Evolutionary conservation across 768 basidiomycete species (phyloP).

Genomic region (Russula abietina): DNA sequence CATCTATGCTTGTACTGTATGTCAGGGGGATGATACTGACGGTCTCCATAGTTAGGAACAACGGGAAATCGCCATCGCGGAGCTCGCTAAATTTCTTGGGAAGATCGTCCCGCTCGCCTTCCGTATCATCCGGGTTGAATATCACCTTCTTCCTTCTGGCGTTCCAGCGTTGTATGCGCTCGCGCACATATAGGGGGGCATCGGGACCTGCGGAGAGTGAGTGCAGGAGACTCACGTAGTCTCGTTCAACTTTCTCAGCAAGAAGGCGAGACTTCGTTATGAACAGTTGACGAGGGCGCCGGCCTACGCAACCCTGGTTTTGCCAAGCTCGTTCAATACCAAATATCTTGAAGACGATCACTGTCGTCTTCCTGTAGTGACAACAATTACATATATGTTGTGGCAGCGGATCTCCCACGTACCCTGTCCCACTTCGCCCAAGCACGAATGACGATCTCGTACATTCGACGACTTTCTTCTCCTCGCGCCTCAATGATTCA

Average conservation of each 20-base stretch:
- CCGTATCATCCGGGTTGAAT: constrained; percentile 41
- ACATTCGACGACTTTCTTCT: constrained; percentile 19
- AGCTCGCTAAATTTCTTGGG: no score
- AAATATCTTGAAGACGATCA: constrained; percentile 73
- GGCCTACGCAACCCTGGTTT: constrained; percentile 31
- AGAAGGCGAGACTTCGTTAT: constrained; percentile 64
- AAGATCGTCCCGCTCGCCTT: constrained; percentile 36
- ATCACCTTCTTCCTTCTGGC: constrained; percentile 28
- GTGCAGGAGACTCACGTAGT: constrained; percentile 47
- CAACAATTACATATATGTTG: not conserved
- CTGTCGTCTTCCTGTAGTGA: constrained; percentile 58
- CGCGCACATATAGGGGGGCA: constrained; percentile 38
- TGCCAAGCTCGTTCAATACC: constrained; percentile 55
- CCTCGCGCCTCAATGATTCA: constrained; percentile 9
- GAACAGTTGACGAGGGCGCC: constrained; percentile 61
- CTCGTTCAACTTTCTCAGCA: constrained; percentile 64
- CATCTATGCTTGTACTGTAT: not conserved
- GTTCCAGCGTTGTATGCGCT: no score
- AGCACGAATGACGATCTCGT: constrained; percentile 20
- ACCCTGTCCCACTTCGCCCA: constrained; percentile 71
- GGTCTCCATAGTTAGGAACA: constrained; percentile 59
- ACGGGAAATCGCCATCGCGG: no score
- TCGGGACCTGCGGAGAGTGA: constrained; percentile 38
- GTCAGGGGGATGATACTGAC: constrained; percentile 32
- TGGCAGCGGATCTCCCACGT: constrained; percentile 13